These are phyloP conservation scores for Adiantum capillusveneris DNA, from an alignment of 75 land plant species.

Conservation along the genomic window DNA sequence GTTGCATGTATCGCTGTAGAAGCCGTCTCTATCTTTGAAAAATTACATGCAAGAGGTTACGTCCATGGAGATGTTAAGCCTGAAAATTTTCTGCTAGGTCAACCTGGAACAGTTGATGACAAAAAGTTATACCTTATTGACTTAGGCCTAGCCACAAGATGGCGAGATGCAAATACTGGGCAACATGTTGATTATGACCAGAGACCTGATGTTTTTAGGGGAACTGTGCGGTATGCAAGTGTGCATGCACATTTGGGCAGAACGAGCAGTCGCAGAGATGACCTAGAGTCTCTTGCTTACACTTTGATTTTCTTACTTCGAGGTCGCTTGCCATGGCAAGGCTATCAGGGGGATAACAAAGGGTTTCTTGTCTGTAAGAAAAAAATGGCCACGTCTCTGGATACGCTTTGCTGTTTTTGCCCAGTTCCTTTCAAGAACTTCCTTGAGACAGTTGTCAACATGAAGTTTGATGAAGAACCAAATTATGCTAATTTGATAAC, in stretches of 20 bases:
- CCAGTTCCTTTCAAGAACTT: constrained; percentile 85
- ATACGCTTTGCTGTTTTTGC: constrained; percentile 78
- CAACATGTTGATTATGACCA: constrained; percentile 95
- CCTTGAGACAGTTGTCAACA: constrained; percentile 77
- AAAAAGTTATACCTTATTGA: constrained; percentile 92
- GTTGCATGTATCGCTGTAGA: constrained; percentile 54
- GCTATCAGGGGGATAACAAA: constrained; percentile 97
- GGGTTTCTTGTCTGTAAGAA: constrained; percentile 91
- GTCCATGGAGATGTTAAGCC: constrained; percentile 99
- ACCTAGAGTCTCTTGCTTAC: constrained; percentile 96
- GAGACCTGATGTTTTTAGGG: constrained; percentile 90
- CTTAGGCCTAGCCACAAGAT: constrained; percentile 87
- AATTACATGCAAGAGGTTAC: constrained; percentile 52
- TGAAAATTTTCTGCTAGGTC: constrained; percentile 90
- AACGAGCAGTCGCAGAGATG: constrained; percentile 94
- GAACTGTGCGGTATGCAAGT: constrained; percentile 98
- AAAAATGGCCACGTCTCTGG: constrained; percentile 95
- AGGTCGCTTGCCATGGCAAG: constrained; percentile 99
- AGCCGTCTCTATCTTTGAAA: constrained; percentile 46
- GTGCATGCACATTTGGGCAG: constrained; percentile 98
- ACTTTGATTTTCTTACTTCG: constrained; percentile 88
- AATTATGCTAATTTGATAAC: constrained; percentile 78
- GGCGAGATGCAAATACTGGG: constrained; percentile 61
- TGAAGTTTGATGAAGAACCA: constrained; percentile 97
- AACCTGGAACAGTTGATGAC: constrained; percentile 80